Percentiles rank a stretch among this genome's conserved stretches.
phyloP scores from a whole-genome alignment of 257 asterid genomes.

The Primulina eburnea region DNA sequence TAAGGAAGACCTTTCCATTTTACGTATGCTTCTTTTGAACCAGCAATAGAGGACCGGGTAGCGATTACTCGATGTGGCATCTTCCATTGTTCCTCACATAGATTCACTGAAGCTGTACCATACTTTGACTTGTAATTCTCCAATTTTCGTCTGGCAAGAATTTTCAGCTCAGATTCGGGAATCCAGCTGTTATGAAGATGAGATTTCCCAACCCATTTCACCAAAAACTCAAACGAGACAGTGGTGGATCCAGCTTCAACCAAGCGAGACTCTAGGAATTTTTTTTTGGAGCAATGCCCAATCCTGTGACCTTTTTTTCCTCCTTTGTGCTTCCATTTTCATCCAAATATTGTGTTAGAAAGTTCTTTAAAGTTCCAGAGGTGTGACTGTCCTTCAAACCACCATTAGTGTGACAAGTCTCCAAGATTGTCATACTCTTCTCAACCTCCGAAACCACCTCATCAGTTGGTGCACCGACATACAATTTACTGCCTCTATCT shows the following conservation, averaged over 20 bases:
- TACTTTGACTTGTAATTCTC: constrained; percentile 89
- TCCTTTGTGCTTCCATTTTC: constrained; percentile 42
- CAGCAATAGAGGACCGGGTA: constrained; percentile 55
- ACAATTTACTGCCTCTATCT: constrained; percentile 34
- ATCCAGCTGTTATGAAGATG: constrained; percentile 88
- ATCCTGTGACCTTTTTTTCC: constrained; percentile 32
- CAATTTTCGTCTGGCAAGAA: constrained; percentile 74
- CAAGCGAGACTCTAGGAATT: constrained; percentile 35
- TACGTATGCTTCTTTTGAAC: constrained; percentile 68
- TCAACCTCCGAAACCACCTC: constrained; percentile 27
- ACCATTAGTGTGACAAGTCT: constrained; percentile 24
- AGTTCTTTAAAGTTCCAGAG: constrained; percentile 37
- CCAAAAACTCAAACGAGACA: constrained; percentile 68
- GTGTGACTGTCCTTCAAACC: constrained; percentile 30
- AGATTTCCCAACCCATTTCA: constrained; percentile 95
- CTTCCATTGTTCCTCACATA: constrained; percentile 90
- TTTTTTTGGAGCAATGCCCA: constrained; percentile 34
- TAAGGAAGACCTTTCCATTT: constrained; percentile 91
- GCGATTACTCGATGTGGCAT: constrained; percentile 82
- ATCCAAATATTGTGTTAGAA: constrained; percentile 29
- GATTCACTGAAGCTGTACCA: constrained; percentile 71
- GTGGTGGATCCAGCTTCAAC: constrained; percentile 36
- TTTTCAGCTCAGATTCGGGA: constrained; percentile 79
- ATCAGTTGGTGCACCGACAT: constrained; percentile 29
- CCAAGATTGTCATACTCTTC: constrained; percentile 22